phyloP scores from a whole-genome alignment of 164 flowering plant genomes.

The Aristolochia contorta region DNA sequence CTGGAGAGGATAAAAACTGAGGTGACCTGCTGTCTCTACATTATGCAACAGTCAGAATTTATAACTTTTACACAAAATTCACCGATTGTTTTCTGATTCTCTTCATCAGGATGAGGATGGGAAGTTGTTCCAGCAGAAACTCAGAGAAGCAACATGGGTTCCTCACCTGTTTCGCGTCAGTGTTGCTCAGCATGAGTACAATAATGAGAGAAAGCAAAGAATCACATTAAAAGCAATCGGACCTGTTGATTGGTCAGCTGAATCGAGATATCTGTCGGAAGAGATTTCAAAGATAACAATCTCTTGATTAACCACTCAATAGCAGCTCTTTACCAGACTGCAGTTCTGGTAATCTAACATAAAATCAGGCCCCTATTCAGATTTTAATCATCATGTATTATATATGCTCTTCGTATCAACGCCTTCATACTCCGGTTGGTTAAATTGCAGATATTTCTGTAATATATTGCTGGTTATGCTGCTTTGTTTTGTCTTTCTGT shows the following conservation, averaged over 20 bases:
- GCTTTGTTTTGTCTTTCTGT: too few relatives aligned
- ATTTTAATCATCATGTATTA: too few relatives aligned
- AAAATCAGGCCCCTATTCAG: too few relatives aligned
- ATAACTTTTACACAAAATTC: too few relatives aligned
- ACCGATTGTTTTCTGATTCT: neutral
- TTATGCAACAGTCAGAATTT: neutral
- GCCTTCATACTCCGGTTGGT: too few relatives aligned
- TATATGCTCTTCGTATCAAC: too few relatives aligned
- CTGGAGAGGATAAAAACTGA: slow-evolving; percentile 59
- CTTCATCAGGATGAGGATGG: slow-evolving; percentile 8
- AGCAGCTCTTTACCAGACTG: too few relatives aligned
- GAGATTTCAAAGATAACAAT: slow-evolving; percentile 54
- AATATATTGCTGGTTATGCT: too few relatives aligned
- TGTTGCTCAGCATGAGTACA: slow-evolving; percentile 67
- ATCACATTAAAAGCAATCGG: slow-evolving; percentile 17
- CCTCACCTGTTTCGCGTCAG: slow-evolving; percentile 67
- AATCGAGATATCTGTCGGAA: slow-evolving; percentile 62
- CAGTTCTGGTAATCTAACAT: too few relatives aligned
- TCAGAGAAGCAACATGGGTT: slow-evolving; percentile 71
- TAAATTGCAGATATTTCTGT: too few relatives aligned
- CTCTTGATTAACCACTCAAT: slow-evolving; percentile 1
- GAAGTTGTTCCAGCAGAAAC: slow-evolving; percentile 29
- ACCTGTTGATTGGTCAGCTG: slow-evolving; percentile 61
- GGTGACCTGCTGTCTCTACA: slow-evolving; percentile 25
- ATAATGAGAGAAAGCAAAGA: slow-evolving; percentile 54